A percentile compares a stretch with the other conserved stretches of the same genome.
phyloP scores from a whole-genome alignment of 1,284 basidiomycete genomes.

The Cutaneotrichosporon sp. region DNA sequence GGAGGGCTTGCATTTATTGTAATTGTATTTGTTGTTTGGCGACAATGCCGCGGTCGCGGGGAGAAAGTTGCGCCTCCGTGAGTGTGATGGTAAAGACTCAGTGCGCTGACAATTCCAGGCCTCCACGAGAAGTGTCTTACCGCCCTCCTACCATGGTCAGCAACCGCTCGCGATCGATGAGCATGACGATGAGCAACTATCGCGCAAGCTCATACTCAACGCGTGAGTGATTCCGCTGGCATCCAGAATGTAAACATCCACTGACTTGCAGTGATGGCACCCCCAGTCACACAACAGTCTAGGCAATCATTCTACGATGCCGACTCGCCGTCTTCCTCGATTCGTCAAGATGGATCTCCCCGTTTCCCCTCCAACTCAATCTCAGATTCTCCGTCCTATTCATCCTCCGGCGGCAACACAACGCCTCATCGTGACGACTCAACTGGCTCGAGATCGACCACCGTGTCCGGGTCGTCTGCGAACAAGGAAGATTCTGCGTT shows the following conservation, averaged over 20 bases:
- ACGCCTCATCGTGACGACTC: constrained; percentile 19
- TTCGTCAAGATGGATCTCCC: constrained; percentile 27
- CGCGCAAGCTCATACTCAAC: constrained; percentile 34
- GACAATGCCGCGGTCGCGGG: constrained; percentile 27
- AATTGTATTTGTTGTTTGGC: constrained; percentile 27
- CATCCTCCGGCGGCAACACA: constrained; percentile 20
- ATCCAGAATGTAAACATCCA: too few species aligned
- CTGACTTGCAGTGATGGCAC: constrained; percentile 19
- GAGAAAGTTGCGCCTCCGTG: constrained; percentile 43
- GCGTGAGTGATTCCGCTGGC: constrained; percentile 21
- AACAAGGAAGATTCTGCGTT: background rate
- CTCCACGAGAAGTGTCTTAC: constrained; percentile 31
- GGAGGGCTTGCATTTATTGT: constrained; percentile 30
- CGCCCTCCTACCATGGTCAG: background rate
- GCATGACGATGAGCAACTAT: constrained; percentile 5
- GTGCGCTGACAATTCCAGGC: constrained; percentile 23
- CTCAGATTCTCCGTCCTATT: constrained; percentile 26
- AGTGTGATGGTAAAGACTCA: constrained; percentile 17
- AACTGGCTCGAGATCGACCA: constrained; percentile 1
- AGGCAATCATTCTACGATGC: constrained; percentile 32
- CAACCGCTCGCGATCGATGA: constrained; percentile 8
- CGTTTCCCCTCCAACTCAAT: constrained; percentile 17
- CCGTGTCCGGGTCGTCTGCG: background rate
- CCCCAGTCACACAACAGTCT: constrained; percentile 18
- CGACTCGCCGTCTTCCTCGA: constrained; percentile 26